A percentile compares a stretch with the other conserved stretches of the same genome.
These are phyloP conservation scores for Porogramme epimiltina DNA, from an alignment of 1,284 basidiomycete genomes.

Conservation along the genomic window DNA sequence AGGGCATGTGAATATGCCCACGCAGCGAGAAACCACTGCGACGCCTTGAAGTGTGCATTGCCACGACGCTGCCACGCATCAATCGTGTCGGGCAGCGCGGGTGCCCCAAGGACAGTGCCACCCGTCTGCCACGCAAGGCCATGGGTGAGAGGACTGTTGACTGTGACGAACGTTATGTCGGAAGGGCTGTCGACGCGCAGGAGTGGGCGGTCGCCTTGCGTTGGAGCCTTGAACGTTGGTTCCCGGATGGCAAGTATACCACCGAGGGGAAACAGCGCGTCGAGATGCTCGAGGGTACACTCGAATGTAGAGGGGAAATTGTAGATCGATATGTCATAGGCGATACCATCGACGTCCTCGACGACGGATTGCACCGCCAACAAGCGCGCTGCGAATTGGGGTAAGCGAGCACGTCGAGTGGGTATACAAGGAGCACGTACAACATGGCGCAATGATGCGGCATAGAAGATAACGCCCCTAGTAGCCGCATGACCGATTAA, in stretches of 20 bases:
- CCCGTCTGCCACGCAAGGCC: conserved; percentile 14
- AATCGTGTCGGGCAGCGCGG: conserved; percentile 1
- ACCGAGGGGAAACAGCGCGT: conserved; percentile 33
- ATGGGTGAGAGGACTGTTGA: conserved; percentile 6
- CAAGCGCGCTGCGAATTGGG: conserved; percentile 10
- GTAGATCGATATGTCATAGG: conserved; percentile 28
- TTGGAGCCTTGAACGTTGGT: conserved; percentile 30
- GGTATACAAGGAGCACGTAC: conserved; percentile 3
- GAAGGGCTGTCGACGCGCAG: conserved; percentile 35
- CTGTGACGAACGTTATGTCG: conserved; percentile 28
- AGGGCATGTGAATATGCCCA: conserved; percentile 27
- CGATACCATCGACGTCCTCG: conserved; percentile 33
- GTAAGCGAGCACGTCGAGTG: not conserved
- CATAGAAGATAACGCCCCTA: conserved; percentile 24
- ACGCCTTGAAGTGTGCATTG: conserved; percentile 17
- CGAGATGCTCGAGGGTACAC: conserved; percentile 24
- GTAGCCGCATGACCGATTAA: too few species aligned
- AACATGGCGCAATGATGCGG: conserved; percentile 18
- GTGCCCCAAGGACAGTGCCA: not conserved
- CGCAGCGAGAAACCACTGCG: conserved; percentile 27
- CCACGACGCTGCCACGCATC: conserved; percentile 22
- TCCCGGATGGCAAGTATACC: conserved; percentile 35
- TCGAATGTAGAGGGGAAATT: conserved; percentile 29
- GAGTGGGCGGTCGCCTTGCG: conserved; percentile 18
- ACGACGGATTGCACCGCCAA: conserved; percentile 21